Conservation (phyloP, 2,329 filamentous ascomycete species). For the Curvularia sp. region DNA sequence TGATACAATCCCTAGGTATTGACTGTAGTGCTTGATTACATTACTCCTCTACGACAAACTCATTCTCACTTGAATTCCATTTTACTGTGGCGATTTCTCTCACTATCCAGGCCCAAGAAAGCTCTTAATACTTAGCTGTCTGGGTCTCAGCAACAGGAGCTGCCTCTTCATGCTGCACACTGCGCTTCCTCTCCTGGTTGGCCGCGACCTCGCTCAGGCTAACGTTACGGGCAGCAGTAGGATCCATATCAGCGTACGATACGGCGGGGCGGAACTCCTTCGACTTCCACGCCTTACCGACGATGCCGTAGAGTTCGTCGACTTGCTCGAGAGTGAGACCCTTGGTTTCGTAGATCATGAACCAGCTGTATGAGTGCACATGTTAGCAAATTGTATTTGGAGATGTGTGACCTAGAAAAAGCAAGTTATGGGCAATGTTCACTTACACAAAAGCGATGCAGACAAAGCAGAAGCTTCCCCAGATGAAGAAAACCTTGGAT, state of each 20-base stretch:
- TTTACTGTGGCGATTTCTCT: neutral
- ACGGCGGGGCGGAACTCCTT: slow-evolving; percentile 66
- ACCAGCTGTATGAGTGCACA: slow-evolving; percentile 53
- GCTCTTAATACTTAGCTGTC: neutral
- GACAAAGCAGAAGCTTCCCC: slow-evolving; percentile 61
- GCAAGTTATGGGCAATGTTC: neutral
- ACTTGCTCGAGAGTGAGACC: slow-evolving; percentile 80
- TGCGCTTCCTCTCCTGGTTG: slow-evolving; percentile 46
- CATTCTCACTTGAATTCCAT: neutral
- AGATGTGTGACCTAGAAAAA: neutral
- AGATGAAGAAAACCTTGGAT: slow-evolving; percentile 63
- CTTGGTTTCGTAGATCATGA: slow-evolving; percentile 78
- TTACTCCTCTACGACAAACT: neutral
- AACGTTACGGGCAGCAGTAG: slow-evolving; percentile 21
- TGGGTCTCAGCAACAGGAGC: slow-evolving; percentile 2
- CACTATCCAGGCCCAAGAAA: neutral
- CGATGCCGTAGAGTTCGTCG: slow-evolving; percentile 78
- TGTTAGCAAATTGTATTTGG: neutral
- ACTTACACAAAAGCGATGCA: slow-evolving; percentile 67
- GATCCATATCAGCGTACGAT: slow-evolving; percentile 43
- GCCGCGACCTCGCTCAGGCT: slow-evolving; percentile 41
- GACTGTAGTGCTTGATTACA: neutral
- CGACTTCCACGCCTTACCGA: slow-evolving; percentile 74
- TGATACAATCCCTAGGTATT: neutral
- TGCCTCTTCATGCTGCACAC: slow-evolving; percentile 37